Evolutionary conservation across 352 stramenopile species (phyloP), one percentile per base, ranked within the genome.

Genomic region (Globisporangium rhizosaccharum): DNA sequence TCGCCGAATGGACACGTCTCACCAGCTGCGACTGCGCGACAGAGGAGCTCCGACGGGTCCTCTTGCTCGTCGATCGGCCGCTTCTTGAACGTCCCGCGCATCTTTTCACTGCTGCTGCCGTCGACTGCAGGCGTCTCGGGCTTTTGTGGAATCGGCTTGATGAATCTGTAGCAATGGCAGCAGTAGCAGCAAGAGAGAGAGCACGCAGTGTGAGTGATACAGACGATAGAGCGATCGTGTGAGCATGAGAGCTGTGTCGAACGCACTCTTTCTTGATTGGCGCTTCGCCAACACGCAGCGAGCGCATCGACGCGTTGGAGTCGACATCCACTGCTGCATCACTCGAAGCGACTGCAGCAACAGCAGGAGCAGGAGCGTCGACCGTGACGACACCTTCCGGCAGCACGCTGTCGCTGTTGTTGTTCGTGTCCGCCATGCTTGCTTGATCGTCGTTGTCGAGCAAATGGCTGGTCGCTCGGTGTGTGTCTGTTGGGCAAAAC

Each of bases 1-100:
- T 95, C 79, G 39, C 75, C 76, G 56, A 88, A 95, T 36, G 76
- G 46, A 54, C 87, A 96, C 36, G 56, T 56, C 39, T 86, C 78
- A 23, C 75, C 81, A 2, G 73, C 75, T 15, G 87, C 85, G 26
- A 92, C 66, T 2, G 71, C 68, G 7, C 85, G 82, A 52, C 85
- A 95, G 36, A 95, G 65, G 51, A 63, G 59, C 51, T 89, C 80
- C 0, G 81, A 70, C 5, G 85, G 79, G 62, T 93, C 82, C 56
- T 76, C 67, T 25, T 71, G 70, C 2, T 59, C 73, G 64, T 94
- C 85, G 10, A 79, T 70, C 17, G 85, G 85, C 2, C 85, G 85
- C 71, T 95, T 95, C 74, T 95, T 95, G 61, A 95, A 95, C 30
- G 85, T 93, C 41, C 79, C 79, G 37, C 66, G 49, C 57, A 57